Evolutionary conservation across 371 early-diverging fungal genomes (phyloP).

Genomic region (Globomyces sp.): DNA sequence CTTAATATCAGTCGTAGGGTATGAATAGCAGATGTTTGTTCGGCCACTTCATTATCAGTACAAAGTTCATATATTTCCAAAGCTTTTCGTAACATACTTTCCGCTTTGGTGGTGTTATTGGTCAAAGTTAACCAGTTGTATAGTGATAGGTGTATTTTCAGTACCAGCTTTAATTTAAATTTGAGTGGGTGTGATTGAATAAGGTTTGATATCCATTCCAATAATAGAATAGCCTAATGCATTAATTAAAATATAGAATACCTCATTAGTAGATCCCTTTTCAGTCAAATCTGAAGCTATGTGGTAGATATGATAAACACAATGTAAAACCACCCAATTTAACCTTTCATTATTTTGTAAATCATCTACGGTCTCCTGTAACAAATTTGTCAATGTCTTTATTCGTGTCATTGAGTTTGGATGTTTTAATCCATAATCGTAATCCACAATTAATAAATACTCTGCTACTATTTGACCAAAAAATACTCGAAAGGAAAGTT

Average conservation of each 20-base stretch:
- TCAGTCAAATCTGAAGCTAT: not conserved
- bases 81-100: too few species aligned
- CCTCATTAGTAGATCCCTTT: not conserved
- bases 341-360: not conserved
- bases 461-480: not conserved
- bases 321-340: not conserved
- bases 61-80: too few species aligned
- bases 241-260: not conserved
- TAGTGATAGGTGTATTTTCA: not conserved
- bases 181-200: not conserved
- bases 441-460: not conserved
- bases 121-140: not conserved
- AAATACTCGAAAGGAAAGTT: not conserved
- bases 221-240: not conserved
- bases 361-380: not conserved
- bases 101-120: too few species aligned
- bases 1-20: too few species aligned
- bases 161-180: not conserved
- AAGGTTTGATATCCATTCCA: not conserved
- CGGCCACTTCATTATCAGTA: too few species aligned
- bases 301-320: not conserved
- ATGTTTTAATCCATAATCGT: not conserved
- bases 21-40: too few species aligned
- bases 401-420: not conserved
- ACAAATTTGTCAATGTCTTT: not conserved